phyloP scores from a whole-genome alignment of 257 asterid genomes.

The Scutellaria galericulata region DNA sequence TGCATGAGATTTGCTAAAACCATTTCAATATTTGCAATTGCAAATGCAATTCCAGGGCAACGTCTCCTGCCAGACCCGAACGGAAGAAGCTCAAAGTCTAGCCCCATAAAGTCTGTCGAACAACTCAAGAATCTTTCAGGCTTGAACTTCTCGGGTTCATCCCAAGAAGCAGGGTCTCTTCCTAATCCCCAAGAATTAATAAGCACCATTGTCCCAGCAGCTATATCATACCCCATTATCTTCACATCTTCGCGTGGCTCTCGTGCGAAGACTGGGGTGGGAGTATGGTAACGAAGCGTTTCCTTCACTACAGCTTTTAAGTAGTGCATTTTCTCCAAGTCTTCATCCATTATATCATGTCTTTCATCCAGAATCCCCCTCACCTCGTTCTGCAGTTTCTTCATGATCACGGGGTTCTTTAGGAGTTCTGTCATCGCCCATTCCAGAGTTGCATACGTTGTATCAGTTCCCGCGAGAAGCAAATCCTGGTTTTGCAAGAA shows the following conservation, averaged over 20 bases:
- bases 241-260: slow-evolving; percentile 37
- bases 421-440: slow-evolving; percentile 64
- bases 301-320: slow-evolving; percentile 55
- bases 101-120: slow-evolving; percentile 34
- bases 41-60: slow-evolving; percentile 40
- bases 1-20: slow-evolving; percentile 33
- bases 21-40: slow-evolving; percentile 4
- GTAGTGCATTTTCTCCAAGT: slow-evolving; percentile 53
- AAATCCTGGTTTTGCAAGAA: too few relatives aligned
- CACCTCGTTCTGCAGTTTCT: slow-evolving; percentile 35
- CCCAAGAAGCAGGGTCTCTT: slow-evolving; percentile 46
- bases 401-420: slow-evolving; percentile 36
- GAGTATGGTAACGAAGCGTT: slow-evolving; percentile 52
- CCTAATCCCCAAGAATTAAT: too few relatives aligned
- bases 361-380: slow-evolving; percentile 27
- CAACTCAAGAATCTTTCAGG: slow-evolving; percentile 42
- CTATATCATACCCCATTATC: slow-evolving; percentile 44
- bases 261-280: slow-evolving; percentile 47
- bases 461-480: background rate
- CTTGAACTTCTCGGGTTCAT: slow-evolving; percentile 35
- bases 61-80: slow-evolving; percentile 44
- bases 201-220: slow-evolving; percentile 39
- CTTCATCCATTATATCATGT: slow-evolving; percentile 34
- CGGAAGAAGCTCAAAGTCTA: slow-evolving; percentile 27
- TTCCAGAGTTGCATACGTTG: slow-evolving; percentile 25